Evolutionary conservation across 306 rosid species (phyloP).

Genomic region (Cotoneaster glaucophyllus): DNA sequence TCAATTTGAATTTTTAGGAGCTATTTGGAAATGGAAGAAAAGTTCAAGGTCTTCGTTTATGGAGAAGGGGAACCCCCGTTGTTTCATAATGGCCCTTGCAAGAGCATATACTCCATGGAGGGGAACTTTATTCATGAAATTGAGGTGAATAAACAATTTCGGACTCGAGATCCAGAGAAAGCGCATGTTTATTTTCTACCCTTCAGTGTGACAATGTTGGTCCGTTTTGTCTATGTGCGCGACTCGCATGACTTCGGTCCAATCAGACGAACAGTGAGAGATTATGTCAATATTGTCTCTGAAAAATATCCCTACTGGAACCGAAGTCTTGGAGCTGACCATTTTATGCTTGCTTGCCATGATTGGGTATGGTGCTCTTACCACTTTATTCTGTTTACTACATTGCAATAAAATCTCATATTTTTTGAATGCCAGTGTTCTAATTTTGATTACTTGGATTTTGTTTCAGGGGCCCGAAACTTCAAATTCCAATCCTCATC

Average conservation of each 20-base stretch:
- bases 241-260: slow-evolving; percentile 69
- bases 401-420: background rate
- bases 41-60: slow-evolving; percentile 67
- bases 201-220: slow-evolving; percentile 74
- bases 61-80: slow-evolving; percentile 90
- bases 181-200: slow-evolving; percentile 86
- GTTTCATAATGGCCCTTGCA: slow-evolving; percentile 92
- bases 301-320: slow-evolving; percentile 70
- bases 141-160: slow-evolving; percentile 59
- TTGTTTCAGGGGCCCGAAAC: slow-evolving; percentile 60
- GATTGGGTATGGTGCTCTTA: slow-evolving; percentile 55
- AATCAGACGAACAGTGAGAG: slow-evolving; percentile 50
- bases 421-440: background rate
- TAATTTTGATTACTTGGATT: background rate
- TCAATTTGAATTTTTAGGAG: slow-evolving; percentile 42
- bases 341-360: slow-evolving; percentile 85
- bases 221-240: slow-evolving; percentile 58
- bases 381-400: background rate
- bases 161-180: slow-evolving; percentile 64
- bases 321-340: slow-evolving; percentile 80
- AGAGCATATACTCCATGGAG: slow-evolving; percentile 81
- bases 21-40: slow-evolving; percentile 83
- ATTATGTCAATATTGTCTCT: slow-evolving; percentile 53
- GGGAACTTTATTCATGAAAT: slow-evolving; percentile 74
- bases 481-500: slow-evolving; percentile 41